Base-by-base conservation (phyloP, 2,329 filamentous ascomycete genomes). In the Calonectria ilicicola region DNA sequence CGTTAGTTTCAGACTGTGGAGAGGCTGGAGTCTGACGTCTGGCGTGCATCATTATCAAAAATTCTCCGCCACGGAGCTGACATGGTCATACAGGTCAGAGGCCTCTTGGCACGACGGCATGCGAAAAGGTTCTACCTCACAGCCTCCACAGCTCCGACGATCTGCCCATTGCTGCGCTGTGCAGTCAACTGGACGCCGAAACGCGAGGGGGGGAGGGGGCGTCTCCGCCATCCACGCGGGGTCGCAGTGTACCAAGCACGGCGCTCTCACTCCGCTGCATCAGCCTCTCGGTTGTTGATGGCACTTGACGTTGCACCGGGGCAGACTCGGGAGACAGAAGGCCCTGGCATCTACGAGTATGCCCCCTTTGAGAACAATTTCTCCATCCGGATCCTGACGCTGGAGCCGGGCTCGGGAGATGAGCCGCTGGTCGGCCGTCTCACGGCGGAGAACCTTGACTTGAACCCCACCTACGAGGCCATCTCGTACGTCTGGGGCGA, bases 401-500 rank as follows among this genome's bases (percentile, higher is more conserved):
- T 83, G n/a, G 70, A 78, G 40, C 80, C 82, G 2, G 81, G 81
- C 7, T 71, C 69, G 4, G 78, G 77, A 10, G 67, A 77, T 17
- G 78, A 79, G 9, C 81, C 81, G 26, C 72, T 83, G 21, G 72
- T 77, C 19, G 82, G 82, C 21, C 65, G 67, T 35, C 78, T 83
- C 27, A 67, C 67, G 3, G 53, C 76, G 10, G 79, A 81, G 66
- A 69, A 72, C 26, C 74, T 83, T 17, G 76, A 79, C 60, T 62
- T 66, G 6, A 42, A 27, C 2, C 78, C 78, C 1, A 53, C 67
- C 14, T 84, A 84, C 69, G 82, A 83, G 35, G 77, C 82, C 29
- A 79, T 84, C 64, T 84, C 83, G 3, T 84, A 84, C 38, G 83
- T 82, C 27, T 84, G 83, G 83, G 82, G 81, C n/a, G 75, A 74